These are phyloP conservation scores for Colletotrichum karsti DNA, from an alignment of 2,329 filamentous ascomycete genomes.

Conservation along the genomic window DNA sequence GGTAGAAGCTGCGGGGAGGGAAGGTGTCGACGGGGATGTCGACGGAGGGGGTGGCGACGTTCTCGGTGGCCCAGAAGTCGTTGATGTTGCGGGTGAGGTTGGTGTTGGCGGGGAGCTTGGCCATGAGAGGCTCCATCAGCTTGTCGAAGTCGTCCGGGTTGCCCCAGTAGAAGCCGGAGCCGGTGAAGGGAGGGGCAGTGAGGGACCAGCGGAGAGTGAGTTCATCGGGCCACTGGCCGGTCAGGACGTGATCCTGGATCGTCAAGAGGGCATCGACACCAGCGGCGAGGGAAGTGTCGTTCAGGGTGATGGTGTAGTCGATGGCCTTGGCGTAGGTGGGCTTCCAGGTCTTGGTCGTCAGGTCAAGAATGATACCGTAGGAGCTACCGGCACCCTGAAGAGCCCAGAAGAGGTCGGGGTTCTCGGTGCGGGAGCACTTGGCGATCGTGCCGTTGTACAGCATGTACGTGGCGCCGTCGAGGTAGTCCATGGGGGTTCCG, in stretches of 20 bases:
- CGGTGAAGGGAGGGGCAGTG: constrained; percentile 18
- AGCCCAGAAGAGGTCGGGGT: constrained; percentile 31
- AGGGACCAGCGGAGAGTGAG: constrained; percentile 27
- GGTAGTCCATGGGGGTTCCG: constrained; percentile 28
- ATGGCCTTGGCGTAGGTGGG: constrained; percentile 12
- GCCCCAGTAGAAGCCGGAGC: constrained; percentile 29
- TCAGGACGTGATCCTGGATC: constrained; percentile 25
- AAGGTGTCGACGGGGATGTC: constrained; percentile 18
- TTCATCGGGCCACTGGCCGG: constrained; percentile 25
- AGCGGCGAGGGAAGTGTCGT: constrained; percentile 1
- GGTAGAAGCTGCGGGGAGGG: constrained; percentile 28
- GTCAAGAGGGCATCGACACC: constrained; percentile 25
- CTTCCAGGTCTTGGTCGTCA: constrained; percentile 27
- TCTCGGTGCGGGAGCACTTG: constrained; percentile 21
- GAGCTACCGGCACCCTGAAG: constrained; percentile 28
- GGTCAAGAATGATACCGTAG: constrained; percentile 24
- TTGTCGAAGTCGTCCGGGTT: constrained; percentile 27
- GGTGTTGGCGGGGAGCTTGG: constrained; percentile 17
- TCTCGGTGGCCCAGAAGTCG: constrained; percentile 28
- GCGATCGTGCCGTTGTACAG: constrained; percentile 30
- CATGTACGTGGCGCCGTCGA: constrained; percentile 28
- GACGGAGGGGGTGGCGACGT: constrained; percentile 24
- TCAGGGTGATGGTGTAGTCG: constrained; percentile 27
- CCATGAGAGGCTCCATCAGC: constrained; percentile 21
- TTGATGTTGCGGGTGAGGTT: constrained; percentile 20